Conservation (phyloP, 2,329 filamentous ascomycete genomes). For the Fusarium pininemorale region DNA sequence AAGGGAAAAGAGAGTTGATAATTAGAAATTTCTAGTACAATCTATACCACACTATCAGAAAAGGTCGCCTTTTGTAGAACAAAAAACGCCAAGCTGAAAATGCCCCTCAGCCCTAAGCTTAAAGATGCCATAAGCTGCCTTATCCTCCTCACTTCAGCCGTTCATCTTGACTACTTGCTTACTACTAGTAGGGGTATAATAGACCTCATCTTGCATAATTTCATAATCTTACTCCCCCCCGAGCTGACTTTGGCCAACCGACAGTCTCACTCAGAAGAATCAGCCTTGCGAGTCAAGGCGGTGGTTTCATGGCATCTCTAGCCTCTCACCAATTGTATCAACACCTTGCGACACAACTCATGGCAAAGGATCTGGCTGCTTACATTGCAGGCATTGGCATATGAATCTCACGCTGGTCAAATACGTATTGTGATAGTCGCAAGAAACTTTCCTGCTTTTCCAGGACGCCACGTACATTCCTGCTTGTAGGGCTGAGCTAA, state of each 20-base stretch:
- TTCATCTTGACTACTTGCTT: not conserved
- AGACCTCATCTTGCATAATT: constrained; percentile 6
- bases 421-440: not conserved
- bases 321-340: not conserved
- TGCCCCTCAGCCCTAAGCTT: constrained; percentile 25
- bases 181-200: not conserved
- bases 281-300: constrained; percentile 14
- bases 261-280: constrained; percentile 6
- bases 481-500: constrained; percentile 38
- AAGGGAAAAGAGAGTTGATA: not conserved
- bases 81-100: constrained; percentile 2
- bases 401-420: constrained; percentile 15
- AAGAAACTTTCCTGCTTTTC: constrained; percentile 22
- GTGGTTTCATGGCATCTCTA: not conserved
- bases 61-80: not conserved
- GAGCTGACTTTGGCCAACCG: constrained; percentile 1
- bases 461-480: constrained; percentile 41
- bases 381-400: not conserved
- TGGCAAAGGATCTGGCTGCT: constrained; percentile 3
- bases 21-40: not conserved
- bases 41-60: not conserved
- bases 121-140: constrained; percentile 1
- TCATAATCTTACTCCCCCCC: constrained; percentile 1
- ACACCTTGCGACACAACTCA: not conserved
- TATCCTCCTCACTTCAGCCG: not conserved